Conservation (phyloP, 805 yeast species). For the Candida yuanshanica region DNA sequence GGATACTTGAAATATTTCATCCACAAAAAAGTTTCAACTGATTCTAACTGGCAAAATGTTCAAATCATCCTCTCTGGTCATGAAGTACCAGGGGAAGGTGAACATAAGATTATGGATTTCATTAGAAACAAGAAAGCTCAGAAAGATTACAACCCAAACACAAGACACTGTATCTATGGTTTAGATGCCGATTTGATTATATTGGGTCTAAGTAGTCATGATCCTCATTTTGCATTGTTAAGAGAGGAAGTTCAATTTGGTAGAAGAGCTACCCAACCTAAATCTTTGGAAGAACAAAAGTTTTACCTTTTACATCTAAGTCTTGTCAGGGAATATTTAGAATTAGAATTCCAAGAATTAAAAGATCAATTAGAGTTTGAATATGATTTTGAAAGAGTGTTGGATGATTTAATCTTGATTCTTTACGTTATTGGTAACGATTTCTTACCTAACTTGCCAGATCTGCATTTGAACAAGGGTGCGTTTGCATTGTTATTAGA, state of each 20-base stretch:
- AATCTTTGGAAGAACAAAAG: constrained; percentile 66
- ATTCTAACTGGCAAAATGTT: constrained; percentile 89
- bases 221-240: constrained; percentile 89
- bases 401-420: constrained; percentile 89
- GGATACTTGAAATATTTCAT: constrained; percentile 84
- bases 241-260: constrained; percentile 97
- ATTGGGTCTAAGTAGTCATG: constrained; percentile 93
- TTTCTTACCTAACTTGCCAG: constrained; percentile 95
- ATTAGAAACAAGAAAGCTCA: constrained; percentile 85
- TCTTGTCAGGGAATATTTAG: constrained; percentile 83
- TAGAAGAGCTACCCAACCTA: constrained; percentile 31
- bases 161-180: constrained; percentile 95
- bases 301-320: constrained; percentile 82
- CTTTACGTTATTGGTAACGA: constrained; percentile 97
- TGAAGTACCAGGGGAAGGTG: constrained; percentile 99
- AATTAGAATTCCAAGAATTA: constrained; percentile 74
- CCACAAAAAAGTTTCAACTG: constrained; percentile 77
- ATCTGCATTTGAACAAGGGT: constrained; percentile 87
- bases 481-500: constrained; percentile 91
- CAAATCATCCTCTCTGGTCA: constrained; percentile 93
- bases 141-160: constrained; percentile 85
- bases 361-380: constrained; percentile 55
- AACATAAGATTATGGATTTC: constrained; percentile 95
- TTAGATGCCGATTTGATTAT: constrained; percentile 96
- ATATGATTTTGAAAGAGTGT: constrained; percentile 79